phyloP scores from a whole-genome alignment of 345 rosid genomes.

The Arabis hirsuta region DNA sequence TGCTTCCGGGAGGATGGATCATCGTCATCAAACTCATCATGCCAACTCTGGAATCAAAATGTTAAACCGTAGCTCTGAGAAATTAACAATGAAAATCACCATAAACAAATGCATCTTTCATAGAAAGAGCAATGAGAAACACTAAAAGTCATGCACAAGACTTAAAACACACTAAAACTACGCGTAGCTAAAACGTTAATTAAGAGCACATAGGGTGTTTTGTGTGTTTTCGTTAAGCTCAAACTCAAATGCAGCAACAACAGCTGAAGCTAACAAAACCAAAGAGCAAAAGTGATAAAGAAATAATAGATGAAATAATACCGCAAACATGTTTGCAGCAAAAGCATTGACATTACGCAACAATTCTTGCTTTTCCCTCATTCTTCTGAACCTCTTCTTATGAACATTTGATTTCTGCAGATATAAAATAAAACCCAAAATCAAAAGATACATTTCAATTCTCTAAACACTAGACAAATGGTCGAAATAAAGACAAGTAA shows the following conservation, averaged over 20 bases:
- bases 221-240: background rate
- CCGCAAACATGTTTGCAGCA: constrained; percentile 63
- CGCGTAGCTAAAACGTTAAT: constrained; percentile 8
- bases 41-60: constrained; percentile 57
- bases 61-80: background rate
- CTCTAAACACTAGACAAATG: constrained; percentile 7
- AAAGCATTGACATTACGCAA: constrained; percentile 55
- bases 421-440: background rate
- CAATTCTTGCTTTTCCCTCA: constrained; percentile 52
- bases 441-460: constrained; percentile 13
- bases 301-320: constrained; percentile 24
- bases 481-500: background rate
- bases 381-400: constrained; percentile 55
- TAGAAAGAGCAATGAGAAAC: constrained; percentile 19
- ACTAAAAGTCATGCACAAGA: constrained; percentile 8
- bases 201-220: background rate
- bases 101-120: constrained; percentile 7
- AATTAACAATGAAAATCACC: background rate
- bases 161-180: no score
- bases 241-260: constrained; percentile 4
- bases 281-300: background rate
- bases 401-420: constrained; percentile 44
- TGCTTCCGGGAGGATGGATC: constrained; percentile 48
- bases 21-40: constrained; percentile 50
- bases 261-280: background rate